phyloP scores from a whole-genome alignment of 1,284 basidiomycete species.

The Pseudomicrostroma phylloplanum region DNA sequence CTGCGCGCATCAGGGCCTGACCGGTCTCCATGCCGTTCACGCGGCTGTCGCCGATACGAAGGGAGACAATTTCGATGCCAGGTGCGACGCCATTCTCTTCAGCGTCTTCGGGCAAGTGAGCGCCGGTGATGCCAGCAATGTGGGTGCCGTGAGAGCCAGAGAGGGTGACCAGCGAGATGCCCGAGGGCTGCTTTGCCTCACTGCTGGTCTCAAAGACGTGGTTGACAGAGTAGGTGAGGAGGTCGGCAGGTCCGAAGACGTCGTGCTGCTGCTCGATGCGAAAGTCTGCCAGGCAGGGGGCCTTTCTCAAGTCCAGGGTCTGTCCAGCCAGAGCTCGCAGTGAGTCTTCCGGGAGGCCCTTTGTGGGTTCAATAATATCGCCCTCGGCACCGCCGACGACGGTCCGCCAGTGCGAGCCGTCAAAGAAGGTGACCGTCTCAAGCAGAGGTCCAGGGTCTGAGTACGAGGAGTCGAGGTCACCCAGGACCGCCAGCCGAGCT shows the following conservation, averaged over 20 bases:
- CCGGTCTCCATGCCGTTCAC: slow-evolving; percentile 48
- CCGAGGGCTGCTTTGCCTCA: slow-evolving; percentile 7
- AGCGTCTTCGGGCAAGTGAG: slow-evolving; percentile 35
- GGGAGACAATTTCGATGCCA: slow-evolving; percentile 47
- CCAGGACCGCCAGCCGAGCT: slow-evolving; percentile 41
- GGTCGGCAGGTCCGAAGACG: slow-evolving; percentile 45
- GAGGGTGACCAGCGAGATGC: slow-evolving; percentile 38
- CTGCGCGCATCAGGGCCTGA: slow-evolving; percentile 51
- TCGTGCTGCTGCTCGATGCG: slow-evolving; percentile 45
- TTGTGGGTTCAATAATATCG: slow-evolving; percentile 32
- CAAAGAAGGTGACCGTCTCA: slow-evolving; percentile 49
- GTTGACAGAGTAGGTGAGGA: slow-evolving; percentile 51
- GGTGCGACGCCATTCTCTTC: slow-evolving; percentile 50
- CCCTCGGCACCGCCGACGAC: slow-evolving; percentile 51
- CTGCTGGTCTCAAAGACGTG: slow-evolving; percentile 23
- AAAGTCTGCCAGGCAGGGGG: slow-evolving; percentile 47
- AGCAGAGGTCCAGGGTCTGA: slow-evolving; percentile 48
- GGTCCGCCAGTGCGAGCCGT: slow-evolving; percentile 49
- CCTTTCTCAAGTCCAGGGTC: slow-evolving; percentile 37
- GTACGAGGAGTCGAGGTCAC: slow-evolving; percentile 40
- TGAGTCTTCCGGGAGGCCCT: slow-evolving; percentile 29
- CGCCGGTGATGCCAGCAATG: slow-evolving; percentile 50
- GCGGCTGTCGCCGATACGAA: slow-evolving; percentile 44
- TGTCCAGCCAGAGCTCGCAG: slow-evolving; percentile 22
- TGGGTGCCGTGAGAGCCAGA: slow-evolving; percentile 51